phyloP scores from a whole-genome alignment of 106 monocot genomes.

The Dioscorea alata region DNA sequence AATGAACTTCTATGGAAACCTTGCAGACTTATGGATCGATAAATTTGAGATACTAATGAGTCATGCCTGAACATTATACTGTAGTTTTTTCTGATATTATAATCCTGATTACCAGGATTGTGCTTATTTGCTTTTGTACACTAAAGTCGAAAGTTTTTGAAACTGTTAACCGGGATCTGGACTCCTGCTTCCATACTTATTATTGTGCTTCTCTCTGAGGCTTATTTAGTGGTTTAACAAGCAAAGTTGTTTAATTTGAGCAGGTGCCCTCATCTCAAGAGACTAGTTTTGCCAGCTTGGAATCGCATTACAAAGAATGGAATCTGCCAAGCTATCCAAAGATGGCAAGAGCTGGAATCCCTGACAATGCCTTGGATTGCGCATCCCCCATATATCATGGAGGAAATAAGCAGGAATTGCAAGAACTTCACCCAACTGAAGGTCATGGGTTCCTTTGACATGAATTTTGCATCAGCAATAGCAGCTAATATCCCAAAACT shows the following conservation, averaged over 20 bases:
- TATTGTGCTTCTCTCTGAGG: no score
- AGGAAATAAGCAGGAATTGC: conserved; percentile 73
- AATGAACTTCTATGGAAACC: no score
- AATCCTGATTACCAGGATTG: no score
- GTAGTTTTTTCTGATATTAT: no score
- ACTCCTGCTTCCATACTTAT: no score
- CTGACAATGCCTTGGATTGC: conserved; percentile 80
- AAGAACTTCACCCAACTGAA: conserved; percentile 72
- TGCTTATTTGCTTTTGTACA: no score
- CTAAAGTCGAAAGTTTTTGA: no score
- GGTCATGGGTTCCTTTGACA: conserved; percentile 78
- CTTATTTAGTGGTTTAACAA: not conserved
- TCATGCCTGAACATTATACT: no score
- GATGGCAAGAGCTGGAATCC: conserved; percentile 74
- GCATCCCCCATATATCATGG: conserved; percentile 76
- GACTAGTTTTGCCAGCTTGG: conserved; percentile 89
- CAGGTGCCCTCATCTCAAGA: conserved; percentile 63
- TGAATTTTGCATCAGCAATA: conserved; percentile 55
- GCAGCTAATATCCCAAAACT: conserved; percentile 47
- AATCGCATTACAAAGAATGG: conserved; percentile 76
- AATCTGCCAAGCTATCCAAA: conserved; percentile 66
- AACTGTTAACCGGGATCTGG: no score
- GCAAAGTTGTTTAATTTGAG: not conserved
- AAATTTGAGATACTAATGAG: no score
- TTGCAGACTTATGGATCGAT: no score